A percentile compares a stretch with the other conserved stretches of the same genome.
These are phyloP conservation scores for Fragaria ananassa DNA, from an alignment of 306 rosid genomes.

Conservation along the genomic window DNA sequence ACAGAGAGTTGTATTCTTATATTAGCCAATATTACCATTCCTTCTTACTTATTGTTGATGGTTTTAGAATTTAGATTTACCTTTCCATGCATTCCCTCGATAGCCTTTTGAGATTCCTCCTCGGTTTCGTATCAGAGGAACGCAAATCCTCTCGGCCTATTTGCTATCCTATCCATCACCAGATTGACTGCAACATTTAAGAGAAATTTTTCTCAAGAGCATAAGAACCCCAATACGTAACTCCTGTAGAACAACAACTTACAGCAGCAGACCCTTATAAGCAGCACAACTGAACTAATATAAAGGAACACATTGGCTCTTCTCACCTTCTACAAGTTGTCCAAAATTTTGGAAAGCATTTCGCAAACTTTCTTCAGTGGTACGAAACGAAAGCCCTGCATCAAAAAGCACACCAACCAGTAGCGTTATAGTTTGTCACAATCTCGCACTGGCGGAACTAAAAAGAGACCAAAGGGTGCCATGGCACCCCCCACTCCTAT, in stretches of 20 bases:
- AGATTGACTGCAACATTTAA: slow-evolving; percentile 52
- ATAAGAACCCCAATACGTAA: background rate
- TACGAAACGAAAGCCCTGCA: slow-evolving; percentile 84
- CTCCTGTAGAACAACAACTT: background rate
- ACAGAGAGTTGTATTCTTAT: background rate
- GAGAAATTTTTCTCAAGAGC: background rate
- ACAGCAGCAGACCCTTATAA: background rate
- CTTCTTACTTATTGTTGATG: background rate
- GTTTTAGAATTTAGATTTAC: slow-evolving; percentile 25
- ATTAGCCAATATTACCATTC: background rate
- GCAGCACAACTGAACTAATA: slow-evolving; percentile 1
- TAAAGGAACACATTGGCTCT: background rate
- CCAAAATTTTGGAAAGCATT: slow-evolving; percentile 73
- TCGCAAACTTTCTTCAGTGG: slow-evolving; percentile 80
- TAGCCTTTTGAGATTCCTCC: slow-evolving; percentile 80
- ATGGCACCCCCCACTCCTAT: too few relatives aligned
- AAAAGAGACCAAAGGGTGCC: too few relatives aligned
- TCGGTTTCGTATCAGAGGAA: slow-evolving; percentile 73
- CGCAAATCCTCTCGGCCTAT: slow-evolving; percentile 94
- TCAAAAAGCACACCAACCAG: slow-evolving; percentile 5
- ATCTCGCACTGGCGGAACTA: too few relatives aligned
- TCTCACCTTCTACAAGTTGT: slow-evolving; percentile 72
- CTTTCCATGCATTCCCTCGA: slow-evolving; percentile 95
- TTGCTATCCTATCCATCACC: slow-evolving; percentile 93
- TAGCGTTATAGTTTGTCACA: background rate